Evolutionary conservation across 192 early-diverging fungal genomes (phyloP).

Genomic region (Dissophora ornata): DNA sequence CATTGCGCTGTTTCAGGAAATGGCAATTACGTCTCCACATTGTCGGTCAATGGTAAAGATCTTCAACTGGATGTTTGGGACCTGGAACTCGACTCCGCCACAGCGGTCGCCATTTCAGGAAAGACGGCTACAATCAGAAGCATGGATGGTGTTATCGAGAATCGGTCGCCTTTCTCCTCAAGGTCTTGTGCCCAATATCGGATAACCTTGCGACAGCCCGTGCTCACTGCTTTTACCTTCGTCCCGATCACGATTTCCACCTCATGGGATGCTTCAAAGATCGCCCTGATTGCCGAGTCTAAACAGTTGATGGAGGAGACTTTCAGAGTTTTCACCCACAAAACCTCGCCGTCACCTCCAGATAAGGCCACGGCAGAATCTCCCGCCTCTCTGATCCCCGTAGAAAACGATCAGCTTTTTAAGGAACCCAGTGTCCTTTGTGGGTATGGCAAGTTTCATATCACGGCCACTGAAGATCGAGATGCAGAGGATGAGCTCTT

Average conservation of each 20-base stretch:
- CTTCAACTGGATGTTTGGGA: conserved; percentile 1
- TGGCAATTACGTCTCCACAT: neutral
- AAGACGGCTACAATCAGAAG: no score
- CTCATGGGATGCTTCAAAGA: neutral
- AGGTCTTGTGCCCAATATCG: neutral
- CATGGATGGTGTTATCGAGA: no score
- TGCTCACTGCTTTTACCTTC: no score
- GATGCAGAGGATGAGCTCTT: conserved; percentile 12
- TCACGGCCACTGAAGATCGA: neutral
- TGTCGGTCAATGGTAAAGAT: neutral
- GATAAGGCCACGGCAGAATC: no score
- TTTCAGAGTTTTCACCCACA: neutral
- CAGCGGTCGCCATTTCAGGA: neutral
- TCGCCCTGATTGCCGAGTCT: neutral
- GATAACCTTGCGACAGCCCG: neutral
- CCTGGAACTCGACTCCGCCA: neutral
- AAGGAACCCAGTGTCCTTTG: neutral
- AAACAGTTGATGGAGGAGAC: neutral
- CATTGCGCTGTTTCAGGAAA: neutral
- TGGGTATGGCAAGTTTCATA: conserved; percentile 6
- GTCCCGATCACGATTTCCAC: neutral
- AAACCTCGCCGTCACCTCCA: no score
- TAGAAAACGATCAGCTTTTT: neutral
- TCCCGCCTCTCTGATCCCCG: no score
- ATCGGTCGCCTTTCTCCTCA: neutral